Conservation (phyloP, 2,329 filamentous ascomycete species). For the Paramyrothecium roridum region DNA sequence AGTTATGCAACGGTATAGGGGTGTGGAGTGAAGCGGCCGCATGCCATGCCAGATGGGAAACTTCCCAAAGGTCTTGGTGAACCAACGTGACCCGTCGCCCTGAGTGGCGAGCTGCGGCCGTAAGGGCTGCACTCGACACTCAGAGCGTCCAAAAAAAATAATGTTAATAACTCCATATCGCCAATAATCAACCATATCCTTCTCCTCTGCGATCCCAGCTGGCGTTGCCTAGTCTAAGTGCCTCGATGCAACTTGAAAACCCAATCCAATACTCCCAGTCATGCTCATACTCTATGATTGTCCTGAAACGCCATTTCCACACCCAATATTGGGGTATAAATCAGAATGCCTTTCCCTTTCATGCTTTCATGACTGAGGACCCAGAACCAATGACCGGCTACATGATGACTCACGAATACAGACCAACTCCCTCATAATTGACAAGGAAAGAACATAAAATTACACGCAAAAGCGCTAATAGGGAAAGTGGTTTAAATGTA, state of each 20-base stretch:
- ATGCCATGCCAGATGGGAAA: not conserved
- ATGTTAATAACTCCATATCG: conserved; percentile 9
- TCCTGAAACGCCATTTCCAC: not conserved
- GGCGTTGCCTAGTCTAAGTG: too few relatives aligned
- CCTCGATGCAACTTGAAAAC: not conserved
- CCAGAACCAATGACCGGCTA: not conserved
- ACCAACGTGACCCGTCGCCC: conserved; percentile 45
- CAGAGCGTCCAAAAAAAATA: conserved; percentile 32
- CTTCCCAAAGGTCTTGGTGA: conserved; percentile 3
- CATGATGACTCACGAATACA: not conserved
- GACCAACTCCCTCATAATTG: not conserved
- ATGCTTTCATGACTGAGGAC: too few relatives aligned
- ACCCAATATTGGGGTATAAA: not conserved
- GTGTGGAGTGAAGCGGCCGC: not conserved
- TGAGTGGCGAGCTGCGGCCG: conserved; percentile 37
- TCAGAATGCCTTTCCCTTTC: not conserved
- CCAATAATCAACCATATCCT: conserved; percentile 3
- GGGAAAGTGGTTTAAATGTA: conserved; percentile 6
- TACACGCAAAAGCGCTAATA: conserved; percentile 2
- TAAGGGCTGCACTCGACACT: conserved; percentile 31
- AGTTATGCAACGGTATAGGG: not conserved
- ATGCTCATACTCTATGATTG: not conserved
- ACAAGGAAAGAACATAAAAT: not conserved
- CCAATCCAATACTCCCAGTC: not conserved
- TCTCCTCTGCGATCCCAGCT: not conserved